Evolutionary conservation across 2,329 filamentous ascomycete genomes (phyloP), one percentile per base, ranked within the genome.

Genomic region (Huntiella bhutanensis): DNA sequence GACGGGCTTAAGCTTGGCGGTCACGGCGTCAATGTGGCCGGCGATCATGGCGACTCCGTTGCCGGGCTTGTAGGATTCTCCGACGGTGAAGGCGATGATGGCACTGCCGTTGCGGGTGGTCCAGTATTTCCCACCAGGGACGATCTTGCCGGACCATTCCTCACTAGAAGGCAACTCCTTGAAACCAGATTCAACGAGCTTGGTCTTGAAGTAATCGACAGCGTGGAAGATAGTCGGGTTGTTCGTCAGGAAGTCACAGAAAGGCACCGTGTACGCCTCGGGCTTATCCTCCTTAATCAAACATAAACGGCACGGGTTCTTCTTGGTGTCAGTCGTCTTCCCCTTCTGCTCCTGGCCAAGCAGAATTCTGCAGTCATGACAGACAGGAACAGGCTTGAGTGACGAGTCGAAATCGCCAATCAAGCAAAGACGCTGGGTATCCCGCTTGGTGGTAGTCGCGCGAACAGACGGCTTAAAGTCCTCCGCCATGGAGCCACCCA

Each of bases 151-250:
- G 13, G 66, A 64, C 91, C 91, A 98, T 49, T 71, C 67, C 51
- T 87, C 77, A 41, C 88, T 77, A 57, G 88, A 74, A 5, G 79
- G 80, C n/a, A 87, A 70, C 63, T 77, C 78, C 50, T 69, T 71
- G 62, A 82, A 98, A 39, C 85, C 88, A 34, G 75, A 68, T 35
- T 74, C 69, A 51, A 71, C 67, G 41, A 95, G 71, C 56, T 86
- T 78, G 48, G 70, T 67, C 55, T 80, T 77, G 59, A 94, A 84
- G 54, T 84, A 75, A 49, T 77, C 73, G 22, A 95, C 86, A 1
- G 84, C 77, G 57, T 98, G 91, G 61, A 93, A 98, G 41, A 95
- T 75, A 6, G 91, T 96, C 0, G 91, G 91, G 58, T 95, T 94
- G 51, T 82, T 72, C 39, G 77, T 82, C 65, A 96, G 73, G 59